Base-by-base conservation (phyloP, 371 early-diverging fungal genomes). In the Apophysomyces variabilis region DNA sequence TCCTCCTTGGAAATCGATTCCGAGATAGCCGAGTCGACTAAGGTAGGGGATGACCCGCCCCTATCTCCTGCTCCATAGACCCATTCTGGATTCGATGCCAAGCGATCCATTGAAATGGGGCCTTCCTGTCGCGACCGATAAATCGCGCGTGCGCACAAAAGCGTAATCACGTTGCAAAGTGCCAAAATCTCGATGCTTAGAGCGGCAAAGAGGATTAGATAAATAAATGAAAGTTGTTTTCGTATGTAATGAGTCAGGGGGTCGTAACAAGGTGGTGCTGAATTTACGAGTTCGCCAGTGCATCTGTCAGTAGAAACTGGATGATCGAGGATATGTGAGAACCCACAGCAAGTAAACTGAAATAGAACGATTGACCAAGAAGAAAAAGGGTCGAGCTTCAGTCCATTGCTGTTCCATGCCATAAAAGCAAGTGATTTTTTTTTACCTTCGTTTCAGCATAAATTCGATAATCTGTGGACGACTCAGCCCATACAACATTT, bases 341-440 rank as follows among this genome's bases (percentile, higher is more conserved):
- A 80, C 32, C 80, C 77, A 66, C 78, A 77, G 38, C 80, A 80
- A 46, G 61, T 57, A 60, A 80, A 76, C 72, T 77, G 41, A 32
- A 50, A 41, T 43, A 9, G 39, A 1, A 58, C 18, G 16, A 21
- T 13, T 45, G 32, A 26, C 32, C 32, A 26, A 3, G 32, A 3
- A 26, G 32, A 26, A 26, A 26, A 26, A 26, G 1, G 32, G 3
- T 26, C 32, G 32, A 26, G 32, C 32, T 26, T 26, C 32, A 26
- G 32, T 26, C 32, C 1, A 26, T 26, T 26, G 32, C 32, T 26
- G 32, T 26, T 26, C 3, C 3, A 26, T 26, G 3, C 1, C 32
- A 26, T 26, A 26, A 26, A 36, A n/a, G 38, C 37, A 5, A 16
- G 32, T 38, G 26, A 43, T 37, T 45, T 46, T 46, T 57, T 11